These are phyloP conservation scores for Smittium mucronatum DNA, from an alignment of 371 early-diverging fungal genomes.

Conservation along the genomic window DNA sequence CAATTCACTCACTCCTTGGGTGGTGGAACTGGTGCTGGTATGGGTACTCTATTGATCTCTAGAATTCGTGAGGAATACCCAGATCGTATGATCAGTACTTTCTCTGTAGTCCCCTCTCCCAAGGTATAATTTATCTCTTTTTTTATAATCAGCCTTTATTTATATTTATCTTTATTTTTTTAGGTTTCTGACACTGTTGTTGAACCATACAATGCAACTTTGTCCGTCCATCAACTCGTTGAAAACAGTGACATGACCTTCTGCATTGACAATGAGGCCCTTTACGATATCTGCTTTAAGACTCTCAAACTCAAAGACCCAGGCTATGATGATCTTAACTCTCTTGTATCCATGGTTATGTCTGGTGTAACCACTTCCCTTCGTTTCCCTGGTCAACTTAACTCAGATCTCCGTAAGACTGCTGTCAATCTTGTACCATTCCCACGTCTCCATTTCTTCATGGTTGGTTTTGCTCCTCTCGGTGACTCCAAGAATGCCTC, in stretches of 20 bases:
- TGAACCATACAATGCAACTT: constrained; percentile 88
- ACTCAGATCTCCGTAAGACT: constrained; percentile 62
- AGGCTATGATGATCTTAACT: constrained; percentile 65
- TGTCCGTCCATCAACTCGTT: constrained; percentile 75
- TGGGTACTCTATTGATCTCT: constrained; percentile 70
- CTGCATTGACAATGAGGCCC: constrained; percentile 97
- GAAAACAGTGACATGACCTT: constrained; percentile 93
- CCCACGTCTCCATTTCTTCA: constrained; percentile 49
- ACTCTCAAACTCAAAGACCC: constrained; percentile 71
- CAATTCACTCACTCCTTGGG: constrained; percentile 78
- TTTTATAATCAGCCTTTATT: too few species aligned
- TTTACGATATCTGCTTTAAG: constrained; percentile 72
- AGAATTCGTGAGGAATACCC: constrained; percentile 89
- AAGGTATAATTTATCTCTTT: too few species aligned
- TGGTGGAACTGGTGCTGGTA: constrained; percentile 83
- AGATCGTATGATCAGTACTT: constrained; percentile 84
- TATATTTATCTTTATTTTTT: too few species aligned
- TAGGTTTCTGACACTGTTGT: constrained; percentile 82
- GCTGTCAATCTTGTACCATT: constrained; percentile 62
- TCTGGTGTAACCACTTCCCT: constrained; percentile 63
- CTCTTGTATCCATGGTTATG: constrained; percentile 75
- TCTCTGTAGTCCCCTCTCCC: constrained; percentile 93
- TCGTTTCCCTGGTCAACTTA: constrained; percentile 66
- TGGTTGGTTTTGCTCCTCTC: constrained; percentile 65
- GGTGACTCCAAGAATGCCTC: constrained; percentile 23